Base-by-base conservation (phyloP, 345 rosid species). In the Pseudoturritis turrita region DNA sequence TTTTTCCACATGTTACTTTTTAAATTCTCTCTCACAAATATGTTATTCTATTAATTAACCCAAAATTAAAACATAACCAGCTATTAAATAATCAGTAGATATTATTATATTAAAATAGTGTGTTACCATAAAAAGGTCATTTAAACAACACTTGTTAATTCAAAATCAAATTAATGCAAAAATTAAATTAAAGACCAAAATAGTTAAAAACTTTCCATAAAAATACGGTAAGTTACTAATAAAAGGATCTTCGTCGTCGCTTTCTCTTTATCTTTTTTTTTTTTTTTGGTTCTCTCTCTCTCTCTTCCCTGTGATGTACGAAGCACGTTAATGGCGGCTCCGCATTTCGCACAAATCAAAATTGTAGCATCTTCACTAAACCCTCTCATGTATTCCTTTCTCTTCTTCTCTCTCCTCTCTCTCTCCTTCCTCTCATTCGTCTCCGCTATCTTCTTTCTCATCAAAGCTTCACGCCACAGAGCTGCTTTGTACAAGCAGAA, bases 261-360 rank as follows among this genome's bases (percentile, higher is more conserved):
- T 40, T 62, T 62, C 50, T 17, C 36, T 49, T 47, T 26, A 11
- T 57, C 26, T 44, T 14, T 23, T 0, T 39, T 4, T 18, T 1
- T 1, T 7, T 29, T 6, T 2, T 43, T 6, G 1, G 2, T 31
- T 21, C 7, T 1, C 3, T 4, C 21, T 23, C 35, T 57, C 7
- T 23, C 7, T 15, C 35, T 45, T 18, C 15, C 36, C 59, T 72
- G 51, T 47, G 55, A 58, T 75, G 69, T 72, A 61, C 67, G 79
- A 81, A 78, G 81, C 85, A 70, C 81, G 71, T 81, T 68, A 77
- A 81, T 77, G 86, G 86, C 82, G 80, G 86, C 84, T 75, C 74
- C 72, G 41, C 49, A 51, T 41, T 65, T 71, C 68, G 1, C 77
- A 43, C 25, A 44, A 70, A 41, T 61, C 74, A 44, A 74, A 60